A percentile compares a stretch with the other conserved stretches of the same genome.
phyloP scores from a whole-genome alignment of 2,329 filamentous ascomycete genomes.

The Fonsecaea pedrosoi region DNA sequence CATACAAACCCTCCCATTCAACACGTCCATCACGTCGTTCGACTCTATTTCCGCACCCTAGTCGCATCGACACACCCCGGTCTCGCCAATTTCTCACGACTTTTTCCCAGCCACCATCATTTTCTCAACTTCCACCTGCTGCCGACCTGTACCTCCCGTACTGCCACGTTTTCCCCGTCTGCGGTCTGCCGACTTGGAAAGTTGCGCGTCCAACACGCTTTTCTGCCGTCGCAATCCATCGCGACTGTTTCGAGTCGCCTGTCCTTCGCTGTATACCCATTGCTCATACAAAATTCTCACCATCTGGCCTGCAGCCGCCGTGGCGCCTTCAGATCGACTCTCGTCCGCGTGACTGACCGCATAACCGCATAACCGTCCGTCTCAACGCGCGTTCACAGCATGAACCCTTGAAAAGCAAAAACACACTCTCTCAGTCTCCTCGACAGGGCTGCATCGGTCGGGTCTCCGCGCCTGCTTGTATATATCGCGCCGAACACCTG shows the following conservation, averaged over 20 bases:
- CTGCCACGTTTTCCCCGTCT: conserved; percentile 15
- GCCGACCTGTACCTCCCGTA: conserved; percentile 6
- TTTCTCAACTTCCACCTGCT: conserved; percentile 20
- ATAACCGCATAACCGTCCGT: conserved; percentile 30
- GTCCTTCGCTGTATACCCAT: neutral
- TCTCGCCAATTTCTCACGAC: conserved; percentile 29
- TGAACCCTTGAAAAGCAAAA: conserved; percentile 26
- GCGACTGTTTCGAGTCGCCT: conserved; percentile 14
- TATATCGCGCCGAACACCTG: conserved; percentile 3
- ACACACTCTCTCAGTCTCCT: conserved; percentile 15
- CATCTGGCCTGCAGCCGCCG: conserved; percentile 13
- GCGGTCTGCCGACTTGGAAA: conserved; percentile 22
- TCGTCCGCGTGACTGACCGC: conserved; percentile 27
- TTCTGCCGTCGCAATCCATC: conserved; percentile 26
- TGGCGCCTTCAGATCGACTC: conserved; percentile 15
- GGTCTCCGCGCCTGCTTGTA: conserved; percentile 25
- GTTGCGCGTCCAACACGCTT: conserved; percentile 32
- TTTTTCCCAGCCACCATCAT: conserved; percentile 36
- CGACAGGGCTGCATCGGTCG: conserved; percentile 27
- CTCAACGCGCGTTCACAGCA: conserved; percentile 30
- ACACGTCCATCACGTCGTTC: neutral
- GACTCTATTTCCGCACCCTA: neutral
- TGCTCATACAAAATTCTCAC: neutral
- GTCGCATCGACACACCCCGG: conserved; percentile 25
- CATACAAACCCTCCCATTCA: conserved; percentile 2